Evolutionary conservation across 2,329 filamentous ascomycete species (phyloP).

Genomic region (Blumeriella jaapii): DNA sequence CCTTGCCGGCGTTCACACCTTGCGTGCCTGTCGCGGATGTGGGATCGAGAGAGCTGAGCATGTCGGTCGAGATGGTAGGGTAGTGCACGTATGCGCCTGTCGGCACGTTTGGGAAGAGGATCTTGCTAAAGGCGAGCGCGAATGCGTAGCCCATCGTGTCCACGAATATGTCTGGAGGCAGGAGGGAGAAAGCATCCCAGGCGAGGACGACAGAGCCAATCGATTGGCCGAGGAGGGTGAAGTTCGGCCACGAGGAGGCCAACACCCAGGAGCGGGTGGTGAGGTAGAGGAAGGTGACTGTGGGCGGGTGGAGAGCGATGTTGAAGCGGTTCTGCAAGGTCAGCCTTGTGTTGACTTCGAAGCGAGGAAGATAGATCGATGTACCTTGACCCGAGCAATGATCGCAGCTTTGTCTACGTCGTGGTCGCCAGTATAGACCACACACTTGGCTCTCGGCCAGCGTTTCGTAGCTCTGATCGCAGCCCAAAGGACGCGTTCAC

Average conservation of each 20-base stretch:
- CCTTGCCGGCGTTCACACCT: conserved; percentile 76
- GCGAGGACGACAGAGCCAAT: conserved; percentile 78
- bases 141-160: conserved; percentile 99
- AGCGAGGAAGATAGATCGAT: background rate
- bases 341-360: background rate
- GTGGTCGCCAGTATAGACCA: conserved; percentile 93
- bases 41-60: conserved; percentile 74
- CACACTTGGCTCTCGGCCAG: conserved; percentile 80
- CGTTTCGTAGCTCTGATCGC: conserved; percentile 79
- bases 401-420: conserved; percentile 74
- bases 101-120: conserved; percentile 68
- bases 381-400: conserved; percentile 62
- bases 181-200: conserved; percentile 83
- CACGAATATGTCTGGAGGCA: conserved; percentile 87
- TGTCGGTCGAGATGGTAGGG: conserved; percentile 95
- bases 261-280: conserved; percentile 80
- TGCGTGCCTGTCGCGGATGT: conserved; percentile 43
- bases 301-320: conserved; percentile 74
- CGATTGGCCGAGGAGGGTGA: conserved; percentile 90
- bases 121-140: conserved; percentile 67
- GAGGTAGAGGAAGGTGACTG: conserved; percentile 81
- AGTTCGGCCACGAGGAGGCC: conserved; percentile 76
- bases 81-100: conserved; percentile 96
- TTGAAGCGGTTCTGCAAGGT: conserved; percentile 66
- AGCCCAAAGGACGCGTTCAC: conserved; percentile 92